Conservation (phyloP, 1,139 yeast genomes). For the Barnettozyma hawaiiensis region DNA sequence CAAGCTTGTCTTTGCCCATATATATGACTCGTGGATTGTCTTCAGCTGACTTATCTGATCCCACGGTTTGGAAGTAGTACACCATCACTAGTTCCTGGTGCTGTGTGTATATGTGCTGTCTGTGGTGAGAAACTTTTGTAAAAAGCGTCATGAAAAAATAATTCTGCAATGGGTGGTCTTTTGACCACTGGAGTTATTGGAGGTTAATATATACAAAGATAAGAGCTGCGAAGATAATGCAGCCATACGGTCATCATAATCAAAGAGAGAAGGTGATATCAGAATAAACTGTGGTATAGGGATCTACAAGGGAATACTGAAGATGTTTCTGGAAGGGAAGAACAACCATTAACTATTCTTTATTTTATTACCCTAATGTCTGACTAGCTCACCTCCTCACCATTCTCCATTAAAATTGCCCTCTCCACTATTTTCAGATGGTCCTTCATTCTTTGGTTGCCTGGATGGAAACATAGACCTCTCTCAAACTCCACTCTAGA, state of each 20-base stretch:
- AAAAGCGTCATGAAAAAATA: no score
- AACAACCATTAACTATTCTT: neutral
- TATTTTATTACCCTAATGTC: neutral
- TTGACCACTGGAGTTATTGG: neutral
- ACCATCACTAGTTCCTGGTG: constrained; percentile 40
- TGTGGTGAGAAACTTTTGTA: neutral
- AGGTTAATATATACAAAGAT: no score
- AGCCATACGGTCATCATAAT: no score
- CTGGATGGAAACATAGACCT: constrained; percentile 63
- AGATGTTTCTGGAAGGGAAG: no score
- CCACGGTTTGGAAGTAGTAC: constrained; percentile 47
- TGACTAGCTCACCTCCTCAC: constrained; percentile 14
- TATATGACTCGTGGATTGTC: constrained; percentile 38
- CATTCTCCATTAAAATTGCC: constrained; percentile 24
- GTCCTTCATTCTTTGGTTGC: constrained; percentile 40
- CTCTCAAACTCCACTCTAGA: constrained; percentile 76
- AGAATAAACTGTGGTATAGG: no score
- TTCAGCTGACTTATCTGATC: constrained; percentile 30
- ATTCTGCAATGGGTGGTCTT: no score
- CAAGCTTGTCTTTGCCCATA: constrained; percentile 75
- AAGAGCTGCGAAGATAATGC: no score
- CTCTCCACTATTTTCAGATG: constrained; percentile 15
- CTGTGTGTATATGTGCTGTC: no score
- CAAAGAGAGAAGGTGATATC: no score
- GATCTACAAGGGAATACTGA: neutral